Percentiles rank a stretch among this genome's conserved stretches.
Evolutionary conservation across 805 yeast species (phyloP).

Genomic region (Saturnispora dispora): DNA sequence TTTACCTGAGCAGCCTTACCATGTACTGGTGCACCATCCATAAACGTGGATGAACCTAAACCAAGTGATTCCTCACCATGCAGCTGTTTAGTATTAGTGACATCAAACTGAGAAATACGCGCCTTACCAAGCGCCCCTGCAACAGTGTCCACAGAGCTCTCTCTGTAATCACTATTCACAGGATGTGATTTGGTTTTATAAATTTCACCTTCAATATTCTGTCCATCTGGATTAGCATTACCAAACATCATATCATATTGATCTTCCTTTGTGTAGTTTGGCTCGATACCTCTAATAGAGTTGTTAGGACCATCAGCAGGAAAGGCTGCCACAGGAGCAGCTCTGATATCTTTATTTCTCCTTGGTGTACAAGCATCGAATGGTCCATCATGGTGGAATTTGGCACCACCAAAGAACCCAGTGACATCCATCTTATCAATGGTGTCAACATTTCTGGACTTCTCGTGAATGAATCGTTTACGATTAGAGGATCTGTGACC

Average conservation of each 20-base stretch:
- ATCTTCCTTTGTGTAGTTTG: slow-evolving; percentile 44
- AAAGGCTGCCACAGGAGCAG: slow-evolving; percentile 92
- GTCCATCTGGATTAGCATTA: slow-evolving; percentile 38
- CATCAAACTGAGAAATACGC: slow-evolving; percentile 57
- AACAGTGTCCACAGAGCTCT: slow-evolving; percentile 19
- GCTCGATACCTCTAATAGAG: slow-evolving; percentile 62
- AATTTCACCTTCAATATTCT: slow-evolving; percentile 26
- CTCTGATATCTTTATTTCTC: slow-evolving; percentile 63
- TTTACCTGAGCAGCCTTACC: slow-evolving; percentile 13
- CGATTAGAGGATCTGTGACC: slow-evolving; percentile 18
- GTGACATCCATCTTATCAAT: slow-evolving; percentile 95
- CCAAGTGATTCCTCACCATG: slow-evolving; percentile 87
- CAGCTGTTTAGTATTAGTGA: slow-evolving; percentile 45
- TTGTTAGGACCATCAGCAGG: slow-evolving; percentile 93
- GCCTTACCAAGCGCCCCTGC: slow-evolving; percentile 34
- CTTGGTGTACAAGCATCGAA: slow-evolving; percentile 98
- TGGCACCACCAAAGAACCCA: slow-evolving; percentile 83
- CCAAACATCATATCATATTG: slow-evolving; percentile 77
- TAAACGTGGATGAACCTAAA: slow-evolving; percentile 81
- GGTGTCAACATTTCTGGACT: slow-evolving; percentile 76
- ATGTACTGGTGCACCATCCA: slow-evolving; percentile 92
- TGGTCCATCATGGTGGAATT: slow-evolving; percentile 98
- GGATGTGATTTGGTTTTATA: slow-evolving; percentile 1
- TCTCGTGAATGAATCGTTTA: slow-evolving; percentile 33
- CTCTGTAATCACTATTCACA: slow-evolving; percentile 20